Percentiles rank a stretch among this genome's conserved stretches.
Conservation (phyloP, 192 early-diverging fungal species). For the Dispira parvispora region DNA sequence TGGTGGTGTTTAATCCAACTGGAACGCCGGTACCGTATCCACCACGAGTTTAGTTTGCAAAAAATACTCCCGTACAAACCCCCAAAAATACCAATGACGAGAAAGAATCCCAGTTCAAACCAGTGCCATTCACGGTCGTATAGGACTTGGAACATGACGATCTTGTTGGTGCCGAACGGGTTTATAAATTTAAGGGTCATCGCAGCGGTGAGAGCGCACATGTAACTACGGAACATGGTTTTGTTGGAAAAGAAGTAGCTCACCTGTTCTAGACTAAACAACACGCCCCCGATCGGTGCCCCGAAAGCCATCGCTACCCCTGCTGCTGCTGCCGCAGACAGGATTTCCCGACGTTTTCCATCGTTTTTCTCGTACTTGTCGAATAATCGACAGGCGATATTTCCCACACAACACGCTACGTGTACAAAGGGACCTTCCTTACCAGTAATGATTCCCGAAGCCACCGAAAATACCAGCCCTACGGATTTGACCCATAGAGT, state of each 20-base stretch:
- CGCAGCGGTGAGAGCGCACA: constrained; percentile 46
- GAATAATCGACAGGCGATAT: constrained; percentile 70
- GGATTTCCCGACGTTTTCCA: constrained; percentile 77
- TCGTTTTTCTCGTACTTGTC: constrained; percentile 87
- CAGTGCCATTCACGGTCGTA: constrained; percentile 52
- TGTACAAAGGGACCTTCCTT: constrained; percentile 94
- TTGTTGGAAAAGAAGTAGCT: constrained; percentile 59
- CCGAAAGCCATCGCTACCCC: constrained; percentile 94
- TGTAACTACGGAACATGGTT: constrained; percentile 47
- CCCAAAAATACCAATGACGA: constrained; percentile 49
- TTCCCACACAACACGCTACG: constrained; percentile 77
- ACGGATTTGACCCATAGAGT: constrained; percentile 83
- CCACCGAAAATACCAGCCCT: constrained; percentile 69
- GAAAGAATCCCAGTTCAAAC: constrained; percentile 52
- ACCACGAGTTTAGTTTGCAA: constrained; percentile 46
- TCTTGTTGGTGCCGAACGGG: constrained; percentile 33
- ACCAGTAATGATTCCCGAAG: constrained; percentile 73
- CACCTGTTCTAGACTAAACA: constrained; percentile 87
- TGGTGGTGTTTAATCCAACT: constrained; percentile 49
- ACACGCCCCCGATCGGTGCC: constrained; percentile 88
- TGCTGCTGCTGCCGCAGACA: constrained; percentile 82
- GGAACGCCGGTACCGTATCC: constrained; percentile 56
- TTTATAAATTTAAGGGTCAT: constrained; percentile 35
- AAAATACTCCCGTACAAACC: constrained; percentile 76
- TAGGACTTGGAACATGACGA: constrained; percentile 39